Evolutionary conservation across 176 grass and related monocot genomes (phyloP), one percentile per base, ranked within the genome.

Genomic region (Stipa capillata): DNA sequence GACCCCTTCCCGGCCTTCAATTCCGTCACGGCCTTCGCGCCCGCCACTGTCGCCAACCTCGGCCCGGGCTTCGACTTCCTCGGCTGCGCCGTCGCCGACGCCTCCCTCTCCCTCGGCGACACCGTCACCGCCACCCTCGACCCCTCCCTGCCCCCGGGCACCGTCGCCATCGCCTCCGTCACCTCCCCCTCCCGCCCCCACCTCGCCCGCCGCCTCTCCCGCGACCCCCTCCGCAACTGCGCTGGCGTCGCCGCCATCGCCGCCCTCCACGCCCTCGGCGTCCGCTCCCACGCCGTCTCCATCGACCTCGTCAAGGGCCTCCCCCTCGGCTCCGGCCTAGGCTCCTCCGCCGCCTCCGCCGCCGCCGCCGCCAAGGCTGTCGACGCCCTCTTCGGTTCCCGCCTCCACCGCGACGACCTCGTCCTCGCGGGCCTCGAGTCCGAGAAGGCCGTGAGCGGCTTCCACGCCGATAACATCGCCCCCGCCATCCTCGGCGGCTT

Each of bases 371-470:
- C 27, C 29, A 61, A 61, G 58, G 58, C 58, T 15, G 58, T 61
- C 29, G 58, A 61, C 15, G 58, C 58, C 29, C 58, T 61, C 58
- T 61, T 61, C 58, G 58, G 58, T 0, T 61, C 58, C 29, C 58
- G 32, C 29, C 58, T 61, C 58, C 17, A 28, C 15, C 58, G 12
- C 28, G 28, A 83, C 65, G 87, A 88, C 23, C 87, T 97, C 62
- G 87, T 97, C 57, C 89, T 82, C 69, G 87, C 90, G 0, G 90
- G 90, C 36, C 90, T 92, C 63, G 82, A 96, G 73, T 96, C 93
- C 12, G 93, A 96, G 89, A 88, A 92, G 70, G 91, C 91, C 63
- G 89, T 96, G 32, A 96, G 93, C 55, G 93, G 88, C 45, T 97
- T 90, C 85, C 93, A 93, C 74, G 90, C 88, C 15, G 90, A 97